Conservation (phyloP, 306 rosid genomes). For the Datisca glomerata region DNA sequence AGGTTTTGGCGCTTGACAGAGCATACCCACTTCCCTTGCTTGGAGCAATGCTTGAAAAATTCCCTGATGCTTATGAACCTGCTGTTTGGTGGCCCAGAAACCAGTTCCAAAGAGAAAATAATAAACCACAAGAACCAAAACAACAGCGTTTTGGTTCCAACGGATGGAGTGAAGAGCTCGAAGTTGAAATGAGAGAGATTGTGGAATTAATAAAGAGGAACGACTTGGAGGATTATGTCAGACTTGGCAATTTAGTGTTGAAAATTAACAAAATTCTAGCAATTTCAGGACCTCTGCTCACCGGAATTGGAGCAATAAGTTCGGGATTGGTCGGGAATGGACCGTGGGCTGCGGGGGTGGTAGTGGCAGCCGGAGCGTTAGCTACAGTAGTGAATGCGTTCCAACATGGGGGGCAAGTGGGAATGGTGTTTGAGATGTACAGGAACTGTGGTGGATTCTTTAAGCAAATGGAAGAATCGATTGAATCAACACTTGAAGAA, state of each 20-base stretch:
- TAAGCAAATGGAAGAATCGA: conserved; percentile 51
- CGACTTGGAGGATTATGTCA: conserved; percentile 42
- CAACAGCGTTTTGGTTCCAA: conserved; percentile 6
- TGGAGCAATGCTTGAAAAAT: conserved; percentile 66
- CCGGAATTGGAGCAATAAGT: conserved; percentile 49
- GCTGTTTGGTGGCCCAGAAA: conserved; percentile 75
- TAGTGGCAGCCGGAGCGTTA: conserved; percentile 48
- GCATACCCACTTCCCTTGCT: conserved; percentile 79
- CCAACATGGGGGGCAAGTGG: conserved; percentile 80
- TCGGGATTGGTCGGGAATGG: conserved; percentile 36
- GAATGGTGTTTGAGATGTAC: conserved; percentile 78
- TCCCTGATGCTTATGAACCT: conserved; percentile 46
- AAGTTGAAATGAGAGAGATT: conserved; percentile 48
- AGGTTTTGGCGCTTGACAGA: conserved; percentile 59
- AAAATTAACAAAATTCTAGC: conserved; percentile 39
- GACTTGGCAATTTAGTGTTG: conserved; percentile 27
- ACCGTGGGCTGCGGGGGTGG: conserved; percentile 37
- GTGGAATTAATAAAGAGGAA: conserved; percentile 25
- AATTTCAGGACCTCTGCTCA: conserved; percentile 49
- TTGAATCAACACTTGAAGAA: conserved; percentile 33
- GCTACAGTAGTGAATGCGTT: conserved; percentile 50
- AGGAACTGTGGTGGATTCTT: conserved; percentile 42
- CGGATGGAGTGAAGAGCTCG: conserved; percentile 52
- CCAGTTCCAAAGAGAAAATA: conserved; percentile 7
- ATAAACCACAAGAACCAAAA: conserved; percentile 1